These are phyloP conservation scores for Russula compacta DNA, from an alignment of 768 basidiomycete genomes.

Conservation along the genomic window DNA sequence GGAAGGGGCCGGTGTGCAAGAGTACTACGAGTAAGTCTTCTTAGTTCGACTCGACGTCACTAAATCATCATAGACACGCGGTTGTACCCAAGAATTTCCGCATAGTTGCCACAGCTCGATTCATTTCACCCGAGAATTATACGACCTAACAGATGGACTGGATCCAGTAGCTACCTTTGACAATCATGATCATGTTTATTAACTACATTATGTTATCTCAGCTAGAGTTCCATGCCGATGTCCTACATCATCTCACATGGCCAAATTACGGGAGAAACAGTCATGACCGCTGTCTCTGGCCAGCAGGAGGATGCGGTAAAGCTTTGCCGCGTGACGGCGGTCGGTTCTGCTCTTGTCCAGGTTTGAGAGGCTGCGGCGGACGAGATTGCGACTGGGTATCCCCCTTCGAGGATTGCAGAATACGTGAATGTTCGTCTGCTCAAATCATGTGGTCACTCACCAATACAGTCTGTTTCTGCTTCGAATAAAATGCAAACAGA, in stretches of 20 bases:
- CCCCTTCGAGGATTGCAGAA: neutral
- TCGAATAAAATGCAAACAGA: slow-evolving; percentile 62
- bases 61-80: slow-evolving; percentile 44
- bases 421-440: neutral
- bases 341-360: slow-evolving; percentile 1
- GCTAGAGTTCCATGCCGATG: neutral
- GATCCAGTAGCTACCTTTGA: neutral
- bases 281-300: slow-evolving; percentile 3
- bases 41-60: neutral
- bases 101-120: slow-evolving; percentile 72
- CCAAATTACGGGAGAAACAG: neutral
- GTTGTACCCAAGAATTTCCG: slow-evolving; percentile 68
- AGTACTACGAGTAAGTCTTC: slow-evolving; percentile 55
- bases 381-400: neutral
- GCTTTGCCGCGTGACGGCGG: slow-evolving; percentile 2
- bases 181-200: neutral
- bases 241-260: neutral
- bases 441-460: neutral
- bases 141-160: neutral
- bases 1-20: slow-evolving; percentile 61
- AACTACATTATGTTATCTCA: neutral
- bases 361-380: slow-evolving; percentile 1
- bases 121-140: slow-evolving; percentile 35
- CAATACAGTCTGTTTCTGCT: slow-evolving; percentile 41
- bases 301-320: slow-evolving; percentile 10